phyloP scores from a whole-genome alignment of 148 eudicot species.

The Diospyros kaki region DNA sequence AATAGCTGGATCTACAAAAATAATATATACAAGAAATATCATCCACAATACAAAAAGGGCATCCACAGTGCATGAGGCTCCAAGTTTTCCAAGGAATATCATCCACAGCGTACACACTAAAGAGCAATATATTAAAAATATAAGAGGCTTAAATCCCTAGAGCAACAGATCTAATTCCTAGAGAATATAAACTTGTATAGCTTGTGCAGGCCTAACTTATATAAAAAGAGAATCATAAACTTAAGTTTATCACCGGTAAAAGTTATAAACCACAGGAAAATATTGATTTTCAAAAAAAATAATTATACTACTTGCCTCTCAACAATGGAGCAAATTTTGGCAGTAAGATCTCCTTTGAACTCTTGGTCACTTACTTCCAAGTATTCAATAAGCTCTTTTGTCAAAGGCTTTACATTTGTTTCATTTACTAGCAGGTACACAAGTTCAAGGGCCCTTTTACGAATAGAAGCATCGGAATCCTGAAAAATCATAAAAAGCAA shows the following conservation, averaged over 20 bases:
- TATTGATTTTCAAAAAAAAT: background rate
- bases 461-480: slow-evolving; percentile 91
- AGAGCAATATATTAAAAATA: too few species aligned
- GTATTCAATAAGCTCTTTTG: slow-evolving; percentile 85
- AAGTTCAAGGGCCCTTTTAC: slow-evolving; percentile 93
- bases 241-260: background rate
- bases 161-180: background rate
- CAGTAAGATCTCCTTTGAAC: slow-evolving; percentile 88
- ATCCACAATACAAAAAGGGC: background rate
- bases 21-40: too few species aligned
- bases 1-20: background rate
- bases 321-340: slow-evolving; percentile 94
- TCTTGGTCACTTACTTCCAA: slow-evolving; percentile 86
- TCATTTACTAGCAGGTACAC: slow-evolving; percentile 90
- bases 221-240: background rate
- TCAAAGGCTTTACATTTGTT: slow-evolving; percentile 82
- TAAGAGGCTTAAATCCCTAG: too few species aligned
- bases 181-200: background rate
- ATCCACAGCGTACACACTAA: too few species aligned
- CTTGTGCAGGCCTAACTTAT: background rate
- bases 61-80: too few species aligned
- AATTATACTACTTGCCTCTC: slow-evolving; percentile 72
- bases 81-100: too few species aligned
- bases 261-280: background rate
- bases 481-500: slow-evolving; percentile 27